Percentiles rank a stretch among this genome's conserved stretches.
These are phyloP conservation scores for Cucurbita ficifolia DNA, from an alignment of 306 rosid genomes.

Conservation along the genomic window DNA sequence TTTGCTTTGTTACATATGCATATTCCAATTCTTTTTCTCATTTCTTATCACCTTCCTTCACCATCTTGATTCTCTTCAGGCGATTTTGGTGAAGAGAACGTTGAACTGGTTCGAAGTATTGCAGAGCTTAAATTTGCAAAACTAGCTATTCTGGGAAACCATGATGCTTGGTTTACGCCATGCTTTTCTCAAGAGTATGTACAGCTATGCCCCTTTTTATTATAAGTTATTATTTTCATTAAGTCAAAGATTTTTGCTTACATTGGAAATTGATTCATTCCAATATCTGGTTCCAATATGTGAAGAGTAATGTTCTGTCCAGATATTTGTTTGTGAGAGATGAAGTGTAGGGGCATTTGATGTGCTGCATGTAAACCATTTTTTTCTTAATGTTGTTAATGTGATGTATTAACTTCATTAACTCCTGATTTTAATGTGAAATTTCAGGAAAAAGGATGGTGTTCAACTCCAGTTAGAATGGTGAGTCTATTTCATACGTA, in stretches of 20 bases:
- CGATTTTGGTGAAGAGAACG: constrained; percentile 92
- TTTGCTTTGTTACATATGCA: background rate
- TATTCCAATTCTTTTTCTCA: background rate
- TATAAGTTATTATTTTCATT: background rate
- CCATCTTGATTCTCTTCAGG: constrained; percentile 25
- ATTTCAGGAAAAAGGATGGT: constrained; percentile 57
- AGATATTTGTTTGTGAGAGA: background rate
- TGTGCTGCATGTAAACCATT: background rate
- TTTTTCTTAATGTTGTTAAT: background rate
- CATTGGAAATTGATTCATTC: background rate
- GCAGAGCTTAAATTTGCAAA: constrained; percentile 59
- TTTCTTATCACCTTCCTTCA: constrained; percentile 2
- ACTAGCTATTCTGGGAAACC: constrained; percentile 81
- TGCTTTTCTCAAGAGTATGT: constrained; percentile 66
- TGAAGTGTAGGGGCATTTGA: background rate
- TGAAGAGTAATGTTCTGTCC: background rate
- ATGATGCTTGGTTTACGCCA: constrained; percentile 79
- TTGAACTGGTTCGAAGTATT: constrained; percentile 62
- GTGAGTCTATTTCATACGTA: constrained; percentile 34
- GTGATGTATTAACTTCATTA: constrained; percentile 1
- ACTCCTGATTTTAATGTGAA: constrained; percentile 22
- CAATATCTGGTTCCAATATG: background rate
- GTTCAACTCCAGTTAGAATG: constrained; percentile 92
- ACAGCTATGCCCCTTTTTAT: background rate
- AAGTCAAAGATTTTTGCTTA: background rate